Evolutionary conservation across 2,329 filamentous ascomycete species (phyloP), one percentile per base, ranked within the genome.

Genomic region (Amylocarpus encephaloides): DNA sequence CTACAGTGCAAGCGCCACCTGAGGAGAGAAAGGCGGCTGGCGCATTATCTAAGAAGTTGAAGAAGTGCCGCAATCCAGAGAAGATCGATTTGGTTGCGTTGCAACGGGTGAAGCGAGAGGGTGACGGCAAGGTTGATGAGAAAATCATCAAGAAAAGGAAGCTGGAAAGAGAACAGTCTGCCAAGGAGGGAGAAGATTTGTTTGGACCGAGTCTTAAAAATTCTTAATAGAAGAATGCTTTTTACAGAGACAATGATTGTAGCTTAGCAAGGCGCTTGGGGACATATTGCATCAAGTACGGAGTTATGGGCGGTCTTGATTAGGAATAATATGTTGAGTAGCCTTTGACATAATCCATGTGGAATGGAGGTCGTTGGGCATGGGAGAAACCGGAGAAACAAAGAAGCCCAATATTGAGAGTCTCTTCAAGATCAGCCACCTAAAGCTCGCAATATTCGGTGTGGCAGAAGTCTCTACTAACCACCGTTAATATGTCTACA

Each of bases 31-130:
- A 73, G 46, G 68, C 76, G 19, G 74, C 82, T 58, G 79, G 78
- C 38, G 75, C 77, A 0, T 68, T 88, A 11, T 75, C 81, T 13
- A 81, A 77, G 67, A 90, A 88, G 64, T 72, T 91, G n/a, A 80
- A 79, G 53, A 79, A 77, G 59, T 91, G 86, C 59, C 75, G 83
- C 50, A 86, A 92, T 61, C 86, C 86, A 0, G 83, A 88, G 59
- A 80, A 86, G 49, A 80, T 78, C 39, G 85, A 91, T 65, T 68
- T 91, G 3, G 82, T 89, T 15, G 82, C 81, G 43, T 69, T 86
- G 38, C 61, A 64, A 45, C 76, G 77, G 55, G 79, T 80, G 16
- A 76, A 83, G 59, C 80, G 80, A 43, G 78, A 82, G 10, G 57
- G 68, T 15, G 64, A 71, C 48, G 55, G 55, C 7, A 49, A 36